Evolutionary conservation across 495 filamentous ascomycete genomes (phyloP), one percentile per base, ranked within the genome.

Genomic region (Tuber microsphaerosporum): DNA sequence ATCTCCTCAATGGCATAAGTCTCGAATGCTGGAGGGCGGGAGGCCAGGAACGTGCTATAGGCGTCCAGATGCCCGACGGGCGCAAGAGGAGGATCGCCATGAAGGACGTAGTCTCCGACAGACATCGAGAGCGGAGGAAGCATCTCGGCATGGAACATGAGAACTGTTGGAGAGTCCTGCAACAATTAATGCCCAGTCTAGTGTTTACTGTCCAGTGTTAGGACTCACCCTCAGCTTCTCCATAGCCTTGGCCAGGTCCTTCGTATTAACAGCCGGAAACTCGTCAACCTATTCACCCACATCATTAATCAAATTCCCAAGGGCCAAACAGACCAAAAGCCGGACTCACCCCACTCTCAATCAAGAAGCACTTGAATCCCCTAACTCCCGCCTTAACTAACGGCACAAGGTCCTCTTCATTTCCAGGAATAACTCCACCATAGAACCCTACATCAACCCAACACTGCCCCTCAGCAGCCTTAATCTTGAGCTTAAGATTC

Each of bases 91-190:
- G 93, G 90, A 0, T 88, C 85, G 0, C 93, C 93, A 69, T 82
- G 85, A 79, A 93, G 92, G 19, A 92, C 91, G 22, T 89, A 88
- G 82, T 96, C 93, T 68, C 93, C 92, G 17, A 94, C 91, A 0
- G 93, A 94, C 76, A 89, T 89, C 68, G 92, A 85, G 76, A 94
- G 91, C 5, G 94, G 94, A 2, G 95, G 95, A 34, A 97, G 90
- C 94, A 97, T 97, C 85, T 99, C 95, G 31, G 95, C 95, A 81
- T 99, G 95, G 85, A 99, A 99, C 94, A 99, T 97, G 68, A 98
- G 86, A 0, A 92, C 94, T 22, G 95, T 99, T 69, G 92, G 87
- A 44, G 76, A 71, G 26, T 34, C 56, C 56, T 65, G 14, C 31
- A 19, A 14, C 26, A 34, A 19, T 71, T n/a, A 71, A 71, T 46